phyloP scores from a whole-genome alignment of 345 rosid genomes.

The Cochlearia excelsa region DNA sequence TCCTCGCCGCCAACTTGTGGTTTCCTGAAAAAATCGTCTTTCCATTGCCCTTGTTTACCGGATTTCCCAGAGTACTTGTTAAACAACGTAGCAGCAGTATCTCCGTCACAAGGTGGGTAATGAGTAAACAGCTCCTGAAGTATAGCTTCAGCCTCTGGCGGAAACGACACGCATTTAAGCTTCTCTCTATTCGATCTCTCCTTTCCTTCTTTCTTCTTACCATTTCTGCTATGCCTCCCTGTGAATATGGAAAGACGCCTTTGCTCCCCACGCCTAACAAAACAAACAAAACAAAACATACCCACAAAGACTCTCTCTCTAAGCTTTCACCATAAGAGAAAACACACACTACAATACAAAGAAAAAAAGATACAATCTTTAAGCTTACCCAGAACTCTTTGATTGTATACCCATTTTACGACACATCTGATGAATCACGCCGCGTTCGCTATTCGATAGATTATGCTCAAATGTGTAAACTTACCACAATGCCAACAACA shows the following conservation, averaged over 20 bases:
- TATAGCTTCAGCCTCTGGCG: slow-evolving; percentile 51
- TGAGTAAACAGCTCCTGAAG: slow-evolving; percentile 64
- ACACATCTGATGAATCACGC: slow-evolving; percentile 59
- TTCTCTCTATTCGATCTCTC: background rate
- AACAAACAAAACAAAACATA: too few relatives aligned
- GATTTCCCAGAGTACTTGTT: slow-evolving; percentile 34
- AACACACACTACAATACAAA: slow-evolving; percentile 19
- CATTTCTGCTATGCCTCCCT: slow-evolving; percentile 12
- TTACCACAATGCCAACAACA: slow-evolving; percentile 6
- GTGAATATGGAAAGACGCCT: slow-evolving; percentile 56
- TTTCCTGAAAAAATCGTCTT: slow-evolving; percentile 61
- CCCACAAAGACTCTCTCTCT: too few relatives aligned
- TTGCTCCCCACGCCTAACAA: slow-evolving; percentile 48
- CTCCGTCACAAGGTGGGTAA: slow-evolving; percentile 72
- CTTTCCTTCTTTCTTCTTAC: background rate
- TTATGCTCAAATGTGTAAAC: slow-evolving; percentile 51
- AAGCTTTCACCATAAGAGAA: slow-evolving; percentile 12
- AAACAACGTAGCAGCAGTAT: slow-evolving; percentile 35
- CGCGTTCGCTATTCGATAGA: slow-evolving; percentile 60
- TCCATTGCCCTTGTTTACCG: slow-evolving; percentile 31
- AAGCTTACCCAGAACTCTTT: slow-evolving; percentile 81
- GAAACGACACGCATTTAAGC: slow-evolving; percentile 45
- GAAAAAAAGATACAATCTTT: background rate
- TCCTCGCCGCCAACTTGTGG: slow-evolving; percentile 55
- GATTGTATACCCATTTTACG: slow-evolving; percentile 66